phyloP scores from a whole-genome alignment of 1,284 basidiomycete genomes.

The Marasmius oreades region DNA sequence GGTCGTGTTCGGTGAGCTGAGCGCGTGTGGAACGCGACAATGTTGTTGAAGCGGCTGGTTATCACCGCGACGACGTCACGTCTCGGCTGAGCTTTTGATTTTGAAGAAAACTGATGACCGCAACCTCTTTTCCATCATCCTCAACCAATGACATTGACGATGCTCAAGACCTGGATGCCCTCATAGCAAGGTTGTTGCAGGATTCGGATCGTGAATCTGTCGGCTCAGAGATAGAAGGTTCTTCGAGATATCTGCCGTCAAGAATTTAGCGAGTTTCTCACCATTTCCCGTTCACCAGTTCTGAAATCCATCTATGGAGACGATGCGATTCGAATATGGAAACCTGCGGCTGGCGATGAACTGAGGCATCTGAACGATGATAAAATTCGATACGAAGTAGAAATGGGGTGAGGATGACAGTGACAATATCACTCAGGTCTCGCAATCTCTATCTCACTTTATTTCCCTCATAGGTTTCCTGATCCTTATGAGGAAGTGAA shows the following conservation, averaged over 20 bases:
- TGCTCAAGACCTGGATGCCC: constrained; percentile 35
- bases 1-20: background rate
- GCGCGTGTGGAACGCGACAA: background rate
- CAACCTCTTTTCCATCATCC: background rate
- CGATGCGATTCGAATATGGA: constrained; percentile 56
- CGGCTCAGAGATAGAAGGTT: constrained; percentile 69
- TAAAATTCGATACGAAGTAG: constrained; percentile 64
- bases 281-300: constrained; percentile 37
- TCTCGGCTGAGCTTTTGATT: too few species aligned
- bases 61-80: background rate
- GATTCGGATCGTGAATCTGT: constrained; percentile 52
- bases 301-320: constrained; percentile 84
- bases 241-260: background rate
- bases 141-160: constrained; percentile 18
- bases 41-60: background rate
- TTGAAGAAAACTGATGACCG: background rate
- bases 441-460: constrained; percentile 8
- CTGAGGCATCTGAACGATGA: constrained; percentile 16
- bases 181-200: constrained; percentile 44
- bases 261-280: constrained; percentile 12
- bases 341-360: constrained; percentile 21
- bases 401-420: constrained; percentile 35
- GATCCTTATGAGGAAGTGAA: constrained; percentile 55
- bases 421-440: constrained; percentile 11
- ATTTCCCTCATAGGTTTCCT: constrained; percentile 39